Percentiles rank a stretch among this genome's conserved stretches.
phyloP scores from a whole-genome alignment of 2,329 filamentous ascomycete genomes.

The Calonectria hawksworthii region DNA sequence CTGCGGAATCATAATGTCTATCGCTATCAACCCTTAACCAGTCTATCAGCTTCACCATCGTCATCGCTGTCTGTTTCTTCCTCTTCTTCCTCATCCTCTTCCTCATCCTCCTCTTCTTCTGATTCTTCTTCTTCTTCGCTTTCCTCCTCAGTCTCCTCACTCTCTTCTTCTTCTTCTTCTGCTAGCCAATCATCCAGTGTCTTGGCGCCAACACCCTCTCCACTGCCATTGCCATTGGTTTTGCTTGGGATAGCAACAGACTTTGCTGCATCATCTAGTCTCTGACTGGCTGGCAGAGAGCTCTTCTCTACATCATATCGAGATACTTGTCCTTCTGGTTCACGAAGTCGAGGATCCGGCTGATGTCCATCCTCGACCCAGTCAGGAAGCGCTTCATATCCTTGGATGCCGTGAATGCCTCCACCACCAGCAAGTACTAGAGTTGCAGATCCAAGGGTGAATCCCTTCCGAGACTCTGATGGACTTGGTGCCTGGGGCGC shows the following conservation, averaged over 20 bases:
- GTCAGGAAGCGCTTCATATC: conserved; percentile 83
- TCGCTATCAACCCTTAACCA: conserved; percentile 55
- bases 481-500: conserved; percentile 92
- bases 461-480: conserved; percentile 83
- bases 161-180: conserved; percentile 75
- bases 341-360: conserved; percentile 81
- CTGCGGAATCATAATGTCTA: conserved; percentile 35
- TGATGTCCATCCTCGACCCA: conserved; percentile 89
- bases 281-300: conserved; percentile 71
- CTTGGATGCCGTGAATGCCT: conserved; percentile 79
- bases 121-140: conserved; percentile 64
- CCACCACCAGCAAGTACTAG: conserved; percentile 85
- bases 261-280: conserved; percentile 70
- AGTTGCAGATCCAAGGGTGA: conserved; percentile 86
- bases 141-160: conserved; percentile 67
- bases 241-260: conserved; percentile 54
- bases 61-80: conserved; percentile 65
- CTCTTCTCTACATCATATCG: conserved; percentile 50
- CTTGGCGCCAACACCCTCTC: conserved; percentile 74
- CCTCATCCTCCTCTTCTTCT: conserved; percentile 65
- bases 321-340: conserved; percentile 62
- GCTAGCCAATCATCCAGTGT: conserved; percentile 94
- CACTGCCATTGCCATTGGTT: conserved; percentile 63
- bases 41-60: conserved; percentile 59
- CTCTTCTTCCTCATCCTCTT: conserved; percentile 64